phyloP scores from a whole-genome alignment of 164 flowering plant genomes.

The Dillenia suffruticosa region DNA sequence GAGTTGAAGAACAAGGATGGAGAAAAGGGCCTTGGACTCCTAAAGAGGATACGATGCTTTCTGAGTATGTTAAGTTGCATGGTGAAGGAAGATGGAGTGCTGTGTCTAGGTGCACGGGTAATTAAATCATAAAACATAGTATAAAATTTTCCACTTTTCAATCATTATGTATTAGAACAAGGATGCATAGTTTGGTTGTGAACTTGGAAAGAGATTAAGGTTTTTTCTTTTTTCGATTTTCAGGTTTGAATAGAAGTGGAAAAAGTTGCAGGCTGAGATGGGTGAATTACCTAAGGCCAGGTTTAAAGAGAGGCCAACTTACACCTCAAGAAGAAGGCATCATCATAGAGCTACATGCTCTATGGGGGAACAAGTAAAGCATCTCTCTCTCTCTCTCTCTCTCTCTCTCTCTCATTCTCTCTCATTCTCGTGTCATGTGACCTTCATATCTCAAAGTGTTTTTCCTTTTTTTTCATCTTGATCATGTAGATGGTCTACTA shows the following conservation, averaged over 20 bases:
- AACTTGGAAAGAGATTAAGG: too few relatives aligned
- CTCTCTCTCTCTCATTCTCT: too few relatives aligned
- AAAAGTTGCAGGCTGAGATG: conserved; percentile 63
- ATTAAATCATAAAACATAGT: not conserved
- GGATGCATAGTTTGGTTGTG: too few relatives aligned
- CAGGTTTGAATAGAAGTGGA: conserved; percentile 55
- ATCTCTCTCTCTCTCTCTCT: too few relatives aligned
- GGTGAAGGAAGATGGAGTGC: conserved; percentile 70
- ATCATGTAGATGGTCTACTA: conserved; percentile 51
- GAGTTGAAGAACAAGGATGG: conserved; percentile 32
- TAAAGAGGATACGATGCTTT: conserved; percentile 51
- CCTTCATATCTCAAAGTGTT: not conserved
- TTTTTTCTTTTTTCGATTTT: not conserved
- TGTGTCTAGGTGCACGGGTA: conserved; percentile 50
- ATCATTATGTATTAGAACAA: too few relatives aligned
- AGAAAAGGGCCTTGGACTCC: conserved; percentile 72
- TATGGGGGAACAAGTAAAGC: conserved; percentile 60
- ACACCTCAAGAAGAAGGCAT: conserved; percentile 57
- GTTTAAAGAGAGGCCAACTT: conserved; percentile 50
- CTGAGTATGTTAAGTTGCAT: conserved; percentile 36
- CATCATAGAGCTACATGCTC: conserved; percentile 51
- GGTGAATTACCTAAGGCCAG: conserved; percentile 68
- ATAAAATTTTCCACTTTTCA: not conserved
- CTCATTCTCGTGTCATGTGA: too few relatives aligned
- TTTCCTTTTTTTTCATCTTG: not conserved